These are phyloP conservation scores for Russula ochroleuca DNA, from an alignment of 768 basidiomycete genomes.

Conservation along the genomic window DNA sequence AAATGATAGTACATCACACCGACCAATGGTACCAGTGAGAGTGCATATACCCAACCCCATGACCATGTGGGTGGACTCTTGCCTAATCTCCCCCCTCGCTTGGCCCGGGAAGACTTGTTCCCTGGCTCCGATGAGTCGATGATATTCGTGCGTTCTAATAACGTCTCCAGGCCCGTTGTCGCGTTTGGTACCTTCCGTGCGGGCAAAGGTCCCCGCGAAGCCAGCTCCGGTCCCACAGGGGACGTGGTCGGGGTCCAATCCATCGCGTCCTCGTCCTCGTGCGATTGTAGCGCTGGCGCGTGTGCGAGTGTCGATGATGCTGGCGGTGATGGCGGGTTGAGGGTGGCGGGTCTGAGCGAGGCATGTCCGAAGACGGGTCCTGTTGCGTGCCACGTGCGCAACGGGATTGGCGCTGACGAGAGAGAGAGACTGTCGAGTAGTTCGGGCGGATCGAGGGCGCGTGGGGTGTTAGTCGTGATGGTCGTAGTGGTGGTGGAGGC, in stretches of 20 bases:
- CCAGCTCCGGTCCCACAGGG: background rate
- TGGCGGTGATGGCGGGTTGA: slow-evolving; percentile 22
- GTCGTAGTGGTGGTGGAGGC: background rate
- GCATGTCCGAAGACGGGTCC: slow-evolving; percentile 68
- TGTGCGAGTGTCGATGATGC: slow-evolving; percentile 10
- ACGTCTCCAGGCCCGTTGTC: slow-evolving; percentile 25
- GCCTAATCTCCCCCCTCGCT: background rate
- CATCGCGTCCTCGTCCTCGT: slow-evolving; percentile 43
- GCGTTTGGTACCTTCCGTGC: background rate
- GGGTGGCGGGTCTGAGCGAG: slow-evolving; percentile 46
- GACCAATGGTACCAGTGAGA: slow-evolving; percentile 16
- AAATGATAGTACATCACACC: slow-evolving; percentile 16
- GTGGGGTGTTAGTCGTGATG: slow-evolving; percentile 20
- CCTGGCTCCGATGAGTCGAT: slow-evolving; percentile 11
- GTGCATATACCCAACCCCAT: slow-evolving; percentile 16
- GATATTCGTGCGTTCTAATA: slow-evolving; percentile 25
- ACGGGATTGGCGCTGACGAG: slow-evolving; percentile 57
- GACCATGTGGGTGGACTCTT: background rate
- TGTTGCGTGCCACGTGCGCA: slow-evolving; percentile 28
- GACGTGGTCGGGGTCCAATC: slow-evolving; percentile 61
- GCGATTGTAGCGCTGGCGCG: slow-evolving; percentile 24
- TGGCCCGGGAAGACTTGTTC: background rate
- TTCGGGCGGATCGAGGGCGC: slow-evolving; percentile 44
- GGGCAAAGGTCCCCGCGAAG: background rate
- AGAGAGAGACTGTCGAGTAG: slow-evolving; percentile 54